Evolutionary conservation across 2,329 filamentous ascomycete genomes (phyloP).

Genomic region (Ophiostoma tasmaniense): DNA sequence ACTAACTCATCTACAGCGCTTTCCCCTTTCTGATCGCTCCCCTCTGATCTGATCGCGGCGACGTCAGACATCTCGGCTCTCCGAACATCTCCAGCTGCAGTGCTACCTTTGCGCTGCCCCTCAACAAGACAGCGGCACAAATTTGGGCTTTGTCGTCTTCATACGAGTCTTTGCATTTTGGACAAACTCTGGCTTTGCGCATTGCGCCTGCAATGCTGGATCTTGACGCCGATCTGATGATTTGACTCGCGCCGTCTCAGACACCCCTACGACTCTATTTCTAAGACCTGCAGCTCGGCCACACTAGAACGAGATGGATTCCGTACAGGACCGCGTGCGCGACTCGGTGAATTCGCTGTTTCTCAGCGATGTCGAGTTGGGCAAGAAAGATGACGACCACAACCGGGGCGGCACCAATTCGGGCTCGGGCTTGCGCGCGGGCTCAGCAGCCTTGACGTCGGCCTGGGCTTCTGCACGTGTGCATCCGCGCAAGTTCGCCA

Average conservation of each 20-base stretch:
- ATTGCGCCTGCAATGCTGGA: neutral
- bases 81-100: neutral
- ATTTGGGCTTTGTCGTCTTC: neutral
- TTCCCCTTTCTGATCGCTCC: neutral
- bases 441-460: neutral
- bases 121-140: neutral
- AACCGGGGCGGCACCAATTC: constrained; percentile 14
- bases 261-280: neutral
- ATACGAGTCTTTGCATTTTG: neutral
- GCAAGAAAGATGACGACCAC: constrained; percentile 52
- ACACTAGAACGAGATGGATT: constrained; percentile 6
- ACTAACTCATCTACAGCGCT: neutral
- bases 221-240: neutral
- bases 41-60: neutral
- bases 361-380: constrained; percentile 46
- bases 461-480: constrained; percentile 41
- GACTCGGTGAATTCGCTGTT: constrained; percentile 39
- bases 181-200: neutral
- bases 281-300: no score
- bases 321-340: constrained; percentile 15
- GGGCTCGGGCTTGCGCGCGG: neutral
- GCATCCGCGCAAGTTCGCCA: constrained; percentile 44
- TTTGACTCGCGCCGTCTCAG: neutral
- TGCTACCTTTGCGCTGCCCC: neutral
- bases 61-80: neutral